Percentiles rank a stretch among this genome's conserved stretches.
phyloP scores from a whole-genome alignment of 176 grass and related monocot species.

The Avena eriantha region DNA sequence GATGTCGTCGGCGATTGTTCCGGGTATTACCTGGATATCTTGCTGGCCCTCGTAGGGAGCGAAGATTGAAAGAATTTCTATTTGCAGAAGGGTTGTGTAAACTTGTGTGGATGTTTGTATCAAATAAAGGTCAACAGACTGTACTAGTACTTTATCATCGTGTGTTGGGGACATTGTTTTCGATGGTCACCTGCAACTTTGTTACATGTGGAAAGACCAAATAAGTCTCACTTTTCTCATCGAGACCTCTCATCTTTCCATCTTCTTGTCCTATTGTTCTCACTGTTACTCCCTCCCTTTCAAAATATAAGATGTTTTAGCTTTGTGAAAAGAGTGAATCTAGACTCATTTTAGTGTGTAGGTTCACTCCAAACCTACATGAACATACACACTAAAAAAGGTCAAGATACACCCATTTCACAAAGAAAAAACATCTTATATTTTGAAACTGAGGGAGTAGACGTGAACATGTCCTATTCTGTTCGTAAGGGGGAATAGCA shows the following conservation, averaged over 20 bases:
- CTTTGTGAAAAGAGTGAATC: too few relatives aligned
- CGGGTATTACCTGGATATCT: slow-evolving; percentile 60
- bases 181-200: neutral
- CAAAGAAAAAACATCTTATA: too few relatives aligned
- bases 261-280: neutral
- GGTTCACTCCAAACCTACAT: too few relatives aligned
- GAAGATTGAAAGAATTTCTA: slow-evolving; percentile 29
- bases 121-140: slow-evolving; percentile 5
- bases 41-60: slow-evolving; percentile 61
- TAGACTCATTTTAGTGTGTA: too few relatives aligned
- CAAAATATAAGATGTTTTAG: too few relatives aligned
- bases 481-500: neutral
- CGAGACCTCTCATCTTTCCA: neutral
- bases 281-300: too few relatives aligned
- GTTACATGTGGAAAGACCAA: neutral
- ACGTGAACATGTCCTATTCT: neutral
- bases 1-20: slow-evolving; percentile 65
- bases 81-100: neutral
- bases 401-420: too few relatives aligned
- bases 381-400: too few relatives aligned
- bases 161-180: neutral
- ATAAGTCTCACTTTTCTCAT: neutral
- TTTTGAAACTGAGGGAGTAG: too few relatives aligned
- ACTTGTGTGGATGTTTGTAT: neutral
- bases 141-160: neutral